These are phyloP conservation scores for Tuctoria greenei DNA, from an alignment of 176 grass and related monocot genomes.

Conservation along the genomic window DNA sequence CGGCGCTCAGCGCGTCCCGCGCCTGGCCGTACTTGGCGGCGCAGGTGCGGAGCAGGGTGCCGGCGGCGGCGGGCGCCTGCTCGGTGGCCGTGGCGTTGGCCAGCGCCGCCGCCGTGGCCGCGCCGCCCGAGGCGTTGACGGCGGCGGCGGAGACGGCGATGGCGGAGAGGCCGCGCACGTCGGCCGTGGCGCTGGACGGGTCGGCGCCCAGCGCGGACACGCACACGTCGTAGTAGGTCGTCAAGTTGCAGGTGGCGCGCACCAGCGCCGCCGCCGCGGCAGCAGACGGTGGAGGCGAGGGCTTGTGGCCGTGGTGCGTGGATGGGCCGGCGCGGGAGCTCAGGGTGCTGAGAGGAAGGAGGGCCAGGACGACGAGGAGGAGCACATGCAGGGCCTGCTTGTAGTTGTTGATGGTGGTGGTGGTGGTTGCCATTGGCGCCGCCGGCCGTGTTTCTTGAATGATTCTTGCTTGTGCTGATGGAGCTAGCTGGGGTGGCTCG, in stretches of 20 bases:
- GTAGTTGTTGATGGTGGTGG: not conserved
- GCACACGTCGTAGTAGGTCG: slow-evolving; percentile 77
- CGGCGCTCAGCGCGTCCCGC: slow-evolving; percentile 48
- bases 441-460: not conserved
- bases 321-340: slow-evolving; percentile 17
- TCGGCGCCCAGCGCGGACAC: slow-evolving; percentile 61
- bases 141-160: slow-evolving; percentile 59
- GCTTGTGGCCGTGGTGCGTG: slow-evolving; percentile 18
- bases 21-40: slow-evolving; percentile 59
- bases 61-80: not conserved
- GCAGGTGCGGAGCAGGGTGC: slow-evolving; percentile 49
- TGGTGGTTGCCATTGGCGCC: slow-evolving; percentile 4
- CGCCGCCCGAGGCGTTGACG: slow-evolving; percentile 55
- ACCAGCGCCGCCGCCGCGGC: slow-evolving; percentile 35
- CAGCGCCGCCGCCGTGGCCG: slow-evolving; percentile 45
- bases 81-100: slow-evolving; percentile 15
- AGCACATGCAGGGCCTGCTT: not conserved
- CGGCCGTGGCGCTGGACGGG: slow-evolving; percentile 58
- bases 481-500: too few species aligned
- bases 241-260: slow-evolving; percentile 70
- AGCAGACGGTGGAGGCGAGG: not conserved
- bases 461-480: not conserved
- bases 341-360: slow-evolving; percentile 13
- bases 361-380: not conserved
- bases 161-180: slow-evolving; percentile 66